Conservation (phyloP, 805 yeast genomes). For the Scheffersomyces spartinae region DNA sequence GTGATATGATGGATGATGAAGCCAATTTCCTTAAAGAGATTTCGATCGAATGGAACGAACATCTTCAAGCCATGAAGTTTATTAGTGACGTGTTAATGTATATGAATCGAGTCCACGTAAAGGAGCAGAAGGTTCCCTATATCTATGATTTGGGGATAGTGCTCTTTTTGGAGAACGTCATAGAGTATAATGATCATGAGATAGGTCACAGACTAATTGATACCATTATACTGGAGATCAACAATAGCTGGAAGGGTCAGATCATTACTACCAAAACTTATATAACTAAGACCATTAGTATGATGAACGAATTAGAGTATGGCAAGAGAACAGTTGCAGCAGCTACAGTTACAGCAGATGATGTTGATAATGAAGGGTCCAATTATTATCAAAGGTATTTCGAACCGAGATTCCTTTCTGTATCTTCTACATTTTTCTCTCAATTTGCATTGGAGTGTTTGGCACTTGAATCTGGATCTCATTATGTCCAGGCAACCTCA, state of each 20-base stretch:
- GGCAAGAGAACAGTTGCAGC: conserved; percentile 1
- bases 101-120: conserved; percentile 74
- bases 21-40: conserved; percentile 26
- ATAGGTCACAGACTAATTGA: conserved; percentile 41
- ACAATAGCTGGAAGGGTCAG: conserved; percentile 43
- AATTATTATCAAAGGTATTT: conserved; percentile 52
- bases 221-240: conserved; percentile 43
- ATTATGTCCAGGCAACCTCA: conserved; percentile 40
- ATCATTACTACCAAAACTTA: conserved; percentile 42
- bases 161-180: conserved; percentile 49
- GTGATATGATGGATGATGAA: conserved; percentile 5
- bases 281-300: conserved; percentile 49
- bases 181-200: conserved; percentile 36
- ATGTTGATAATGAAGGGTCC: conserved; percentile 33
- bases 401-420: conserved; percentile 51
- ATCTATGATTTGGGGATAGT: conserved; percentile 66
- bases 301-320: conserved; percentile 53
- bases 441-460: conserved; percentile 34
- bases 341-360: conserved; percentile 11
- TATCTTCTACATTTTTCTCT: conserved; percentile 46
- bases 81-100: conserved; percentile 80
- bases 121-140: conserved; percentile 49
- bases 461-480: conserved; percentile 35
- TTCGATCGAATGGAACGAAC: conserved; percentile 55
- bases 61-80: conserved; percentile 60